phyloP scores from a whole-genome alignment of 257 asterid genomes.

The Solanum etuberosum region DNA sequence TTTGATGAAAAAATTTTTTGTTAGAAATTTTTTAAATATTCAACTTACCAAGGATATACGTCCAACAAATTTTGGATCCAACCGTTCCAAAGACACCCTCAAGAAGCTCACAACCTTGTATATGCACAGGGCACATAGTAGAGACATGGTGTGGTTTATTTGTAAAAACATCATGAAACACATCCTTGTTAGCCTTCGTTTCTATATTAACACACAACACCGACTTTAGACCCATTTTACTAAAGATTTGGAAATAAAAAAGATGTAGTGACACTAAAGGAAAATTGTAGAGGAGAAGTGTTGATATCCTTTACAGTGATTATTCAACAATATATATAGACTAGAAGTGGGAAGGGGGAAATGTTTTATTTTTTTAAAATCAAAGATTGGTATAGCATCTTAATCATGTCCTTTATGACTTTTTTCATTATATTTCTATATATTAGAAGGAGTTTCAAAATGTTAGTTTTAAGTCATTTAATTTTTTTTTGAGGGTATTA shows the following conservation, averaged over 20 bases:
- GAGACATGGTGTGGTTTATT: constrained; percentile 7
- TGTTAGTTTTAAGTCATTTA: too few species aligned
- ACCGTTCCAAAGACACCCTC: not conserved
- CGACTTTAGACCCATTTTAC: not conserved
- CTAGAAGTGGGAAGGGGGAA: not conserved
- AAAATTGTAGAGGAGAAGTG: not conserved
- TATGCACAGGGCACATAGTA: not conserved
- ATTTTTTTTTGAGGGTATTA: too few species aligned
- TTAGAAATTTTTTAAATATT: not conserved
- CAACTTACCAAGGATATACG: not conserved
- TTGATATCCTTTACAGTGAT: not conserved
- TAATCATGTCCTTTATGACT: too few species aligned
- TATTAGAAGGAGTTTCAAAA: too few species aligned
- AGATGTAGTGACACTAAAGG: not conserved
- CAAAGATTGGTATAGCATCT: too few species aligned
- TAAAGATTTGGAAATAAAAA: not conserved
- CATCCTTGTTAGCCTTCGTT: not conserved
- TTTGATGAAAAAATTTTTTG: not conserved
- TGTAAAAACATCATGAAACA: not conserved
- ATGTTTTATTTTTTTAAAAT: too few species aligned
- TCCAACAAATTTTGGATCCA: constrained; percentile 2
- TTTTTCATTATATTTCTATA: too few species aligned
- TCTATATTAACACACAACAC: not conserved
- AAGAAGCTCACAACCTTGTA: constrained; percentile 1
- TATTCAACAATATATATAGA: not conserved